These are phyloP conservation scores for Tulasnella sp. DNA, from an alignment of 768 basidiomycete species.

Conservation along the genomic window DNA sequence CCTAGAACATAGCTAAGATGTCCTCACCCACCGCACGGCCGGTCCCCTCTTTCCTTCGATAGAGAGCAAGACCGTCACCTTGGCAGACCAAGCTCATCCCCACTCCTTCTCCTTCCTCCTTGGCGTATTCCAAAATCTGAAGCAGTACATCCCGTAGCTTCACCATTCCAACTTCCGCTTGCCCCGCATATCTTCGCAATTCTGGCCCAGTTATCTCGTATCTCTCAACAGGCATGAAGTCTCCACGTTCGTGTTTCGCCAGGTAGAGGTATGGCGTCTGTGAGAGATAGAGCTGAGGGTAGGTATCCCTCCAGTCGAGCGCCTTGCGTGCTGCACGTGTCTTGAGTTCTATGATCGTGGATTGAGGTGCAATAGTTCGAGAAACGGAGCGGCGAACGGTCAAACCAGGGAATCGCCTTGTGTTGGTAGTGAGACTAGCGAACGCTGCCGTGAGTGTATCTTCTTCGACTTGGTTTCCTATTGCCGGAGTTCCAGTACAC, in stretches of 20 bases:
- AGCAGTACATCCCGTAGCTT: slow-evolving; percentile 25
- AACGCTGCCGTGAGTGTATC: slow-evolving; percentile 19
- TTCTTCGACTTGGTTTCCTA: slow-evolving; percentile 14
- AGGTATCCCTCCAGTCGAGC: slow-evolving; percentile 48
- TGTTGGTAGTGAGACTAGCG: slow-evolving; percentile 6
- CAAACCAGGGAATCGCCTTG: slow-evolving; percentile 16
- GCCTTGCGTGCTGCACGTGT: slow-evolving; percentile 29
- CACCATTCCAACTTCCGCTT: slow-evolving; percentile 26
- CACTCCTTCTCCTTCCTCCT: slow-evolving; percentile 42
- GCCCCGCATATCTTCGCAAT: slow-evolving; percentile 20
- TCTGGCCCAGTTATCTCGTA: slow-evolving; percentile 20
- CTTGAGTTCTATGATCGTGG: slow-evolving; percentile 38
- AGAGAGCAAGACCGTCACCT: slow-evolving; percentile 37
- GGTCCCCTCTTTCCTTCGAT: slow-evolving; percentile 32
- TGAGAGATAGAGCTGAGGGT: slow-evolving; percentile 59
- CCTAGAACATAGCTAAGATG: background rate
- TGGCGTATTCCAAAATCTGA: slow-evolving; percentile 39
- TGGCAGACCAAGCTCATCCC: slow-evolving; percentile 47
- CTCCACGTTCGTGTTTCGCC: slow-evolving; percentile 27
- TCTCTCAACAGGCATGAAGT: slow-evolving; percentile 19
- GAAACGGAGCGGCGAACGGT: slow-evolving; percentile 23
- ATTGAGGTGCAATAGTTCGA: slow-evolving; percentile 30
- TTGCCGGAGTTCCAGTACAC: background rate
- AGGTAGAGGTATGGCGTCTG: slow-evolving; percentile 38
- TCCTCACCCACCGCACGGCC: slow-evolving; percentile 1